Evolutionary conservation across 1,139 yeast genomes (phyloP).

Genomic region (Hyphopichia buzzinii): DNA sequence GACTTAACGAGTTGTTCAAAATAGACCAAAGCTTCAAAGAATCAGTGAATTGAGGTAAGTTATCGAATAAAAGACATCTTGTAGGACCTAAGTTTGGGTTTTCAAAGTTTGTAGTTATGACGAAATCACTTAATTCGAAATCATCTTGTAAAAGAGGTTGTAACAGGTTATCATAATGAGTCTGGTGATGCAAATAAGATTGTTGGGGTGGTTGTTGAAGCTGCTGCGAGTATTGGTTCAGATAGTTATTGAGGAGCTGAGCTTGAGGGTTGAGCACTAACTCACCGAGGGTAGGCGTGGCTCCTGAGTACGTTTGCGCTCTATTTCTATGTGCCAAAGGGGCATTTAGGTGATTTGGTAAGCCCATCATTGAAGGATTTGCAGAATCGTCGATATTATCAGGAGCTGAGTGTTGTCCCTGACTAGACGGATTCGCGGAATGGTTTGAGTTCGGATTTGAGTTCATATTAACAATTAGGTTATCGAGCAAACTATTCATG

Average conservation of each 20-base stretch:
- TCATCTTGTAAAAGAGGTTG: slow-evolving; percentile 52
- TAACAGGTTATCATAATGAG: slow-evolving; percentile 4
- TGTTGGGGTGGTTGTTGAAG: slow-evolving; percentile 7
- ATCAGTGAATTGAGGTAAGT: slow-evolving; percentile 56
- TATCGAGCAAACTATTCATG: slow-evolving; percentile 31
- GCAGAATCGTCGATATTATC: background rate
- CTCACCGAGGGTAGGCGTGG: slow-evolving; percentile 26
- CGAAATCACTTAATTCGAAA: slow-evolving; percentile 43
- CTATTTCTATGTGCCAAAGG: slow-evolving; percentile 27
- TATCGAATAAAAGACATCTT: slow-evolving; percentile 70
- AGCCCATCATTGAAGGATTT: background rate
- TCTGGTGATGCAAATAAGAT: slow-evolving; percentile 6
- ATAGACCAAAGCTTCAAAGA: slow-evolving; percentile 35
- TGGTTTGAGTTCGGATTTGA: slow-evolving; percentile 8
- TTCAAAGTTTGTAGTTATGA: slow-evolving; percentile 59
- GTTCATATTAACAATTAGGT: slow-evolving; percentile 24
- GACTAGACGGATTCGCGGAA: slow-evolving; percentile 3
- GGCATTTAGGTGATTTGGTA: background rate
- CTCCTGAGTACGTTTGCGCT: slow-evolving; percentile 45
- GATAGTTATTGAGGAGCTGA: slow-evolving; percentile 8
- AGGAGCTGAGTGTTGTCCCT: slow-evolving; percentile 4
- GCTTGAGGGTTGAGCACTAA: slow-evolving; percentile 9
- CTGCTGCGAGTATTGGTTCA: slow-evolving; percentile 6
- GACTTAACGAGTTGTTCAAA: slow-evolving; percentile 27
- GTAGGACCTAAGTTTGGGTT: slow-evolving; percentile 76